phyloP scores from a whole-genome alignment of 805 yeast genomes.

The Sugiyamaella qingdaonensis region DNA sequence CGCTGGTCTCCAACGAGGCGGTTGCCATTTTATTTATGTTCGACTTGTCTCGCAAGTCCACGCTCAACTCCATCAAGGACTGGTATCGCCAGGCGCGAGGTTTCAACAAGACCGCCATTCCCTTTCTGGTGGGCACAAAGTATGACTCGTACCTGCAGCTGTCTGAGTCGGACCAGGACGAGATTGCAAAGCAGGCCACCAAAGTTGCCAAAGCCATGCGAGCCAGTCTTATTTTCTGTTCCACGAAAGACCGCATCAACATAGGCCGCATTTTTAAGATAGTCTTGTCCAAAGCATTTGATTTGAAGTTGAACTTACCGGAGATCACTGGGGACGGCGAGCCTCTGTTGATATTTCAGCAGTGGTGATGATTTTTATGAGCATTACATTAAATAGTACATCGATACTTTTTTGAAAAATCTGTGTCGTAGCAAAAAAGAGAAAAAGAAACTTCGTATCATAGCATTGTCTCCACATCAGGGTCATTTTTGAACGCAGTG shows the following conservation, averaged over 20 bases:
- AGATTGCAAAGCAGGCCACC: conserved; percentile 76
- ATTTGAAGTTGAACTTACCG: conserved; percentile 73
- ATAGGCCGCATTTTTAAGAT: conserved; percentile 92
- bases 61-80: conserved; percentile 82
- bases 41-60: conserved; percentile 81
- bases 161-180: conserved; percentile 75
- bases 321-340: conserved; percentile 87
- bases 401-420: no score
- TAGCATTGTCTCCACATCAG: conserved; percentile 37
- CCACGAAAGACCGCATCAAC: conserved; percentile 87
- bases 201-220: conserved; percentile 87
- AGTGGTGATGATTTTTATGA: conserved; percentile 28
- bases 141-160: conserved; percentile 81
- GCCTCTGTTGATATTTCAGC: conserved; percentile 70
- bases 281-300: conserved; percentile 85
- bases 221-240: conserved; percentile 77
- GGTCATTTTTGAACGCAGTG: conserved; percentile 56
- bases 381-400: conserved; percentile 1
- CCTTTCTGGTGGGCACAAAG: conserved; percentile 88
- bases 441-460: conserved; percentile 8
- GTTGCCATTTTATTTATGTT: conserved; percentile 87
- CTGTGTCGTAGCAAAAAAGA: neutral
- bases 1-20: conserved; percentile 86
- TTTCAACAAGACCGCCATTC: conserved; percentile 84
- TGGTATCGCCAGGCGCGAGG: conserved; percentile 94